A percentile compares a stretch with the other conserved stretches of the same genome.
Conservation (phyloP, 2,329 filamentous ascomycete genomes). For the Aureobasidium sp. region DNA sequence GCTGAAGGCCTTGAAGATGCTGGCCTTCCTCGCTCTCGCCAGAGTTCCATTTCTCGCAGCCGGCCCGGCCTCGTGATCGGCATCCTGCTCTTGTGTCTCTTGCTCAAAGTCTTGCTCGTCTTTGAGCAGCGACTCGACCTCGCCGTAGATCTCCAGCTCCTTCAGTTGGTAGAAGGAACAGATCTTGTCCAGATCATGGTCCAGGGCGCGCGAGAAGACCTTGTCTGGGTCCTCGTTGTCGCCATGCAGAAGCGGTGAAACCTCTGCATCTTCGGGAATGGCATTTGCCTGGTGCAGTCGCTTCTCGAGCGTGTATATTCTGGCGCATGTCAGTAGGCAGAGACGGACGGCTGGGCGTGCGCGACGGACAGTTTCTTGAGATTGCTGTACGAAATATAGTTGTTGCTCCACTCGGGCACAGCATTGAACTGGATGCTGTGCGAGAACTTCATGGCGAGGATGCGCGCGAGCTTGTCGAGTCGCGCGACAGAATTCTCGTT, state of each 20-base stretch:
- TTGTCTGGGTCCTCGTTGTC: slow-evolving; percentile 64
- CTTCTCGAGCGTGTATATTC: slow-evolving; percentile 94
- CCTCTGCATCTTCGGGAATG: slow-evolving; percentile 64
- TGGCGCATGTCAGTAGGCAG: slow-evolving; percentile 32
- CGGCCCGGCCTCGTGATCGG: background rate
- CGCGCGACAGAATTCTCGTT: slow-evolving; percentile 5
- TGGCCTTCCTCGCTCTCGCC: slow-evolving; percentile 39
- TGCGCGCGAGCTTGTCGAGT: slow-evolving; percentile 12
- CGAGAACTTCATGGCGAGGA: slow-evolving; percentile 95
- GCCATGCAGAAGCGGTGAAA: slow-evolving; percentile 68
- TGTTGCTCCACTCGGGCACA: slow-evolving; percentile 97
- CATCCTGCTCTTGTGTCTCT: slow-evolving; percentile 36
- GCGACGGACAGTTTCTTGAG: slow-evolving; percentile 85
- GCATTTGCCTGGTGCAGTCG: slow-evolving; percentile 57
- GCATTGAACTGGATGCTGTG: slow-evolving; percentile 99
- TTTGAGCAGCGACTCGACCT: slow-evolving; percentile 67
- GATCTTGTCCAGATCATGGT: slow-evolving; percentile 89
- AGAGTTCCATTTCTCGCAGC: slow-evolving; percentile 9
- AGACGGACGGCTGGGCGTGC: background rate
- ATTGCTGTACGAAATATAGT: slow-evolving; percentile 98
- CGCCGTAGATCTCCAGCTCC: slow-evolving; percentile 77
- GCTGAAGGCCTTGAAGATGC: slow-evolving; percentile 47
- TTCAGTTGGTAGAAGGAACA: slow-evolving; percentile 84
- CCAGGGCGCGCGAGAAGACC: slow-evolving; percentile 73
- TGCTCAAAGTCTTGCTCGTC: slow-evolving; percentile 66